Evolutionary conservation across 768 basidiomycete genomes (phyloP).

Genomic region (Hypholoma fasciculare): DNA sequence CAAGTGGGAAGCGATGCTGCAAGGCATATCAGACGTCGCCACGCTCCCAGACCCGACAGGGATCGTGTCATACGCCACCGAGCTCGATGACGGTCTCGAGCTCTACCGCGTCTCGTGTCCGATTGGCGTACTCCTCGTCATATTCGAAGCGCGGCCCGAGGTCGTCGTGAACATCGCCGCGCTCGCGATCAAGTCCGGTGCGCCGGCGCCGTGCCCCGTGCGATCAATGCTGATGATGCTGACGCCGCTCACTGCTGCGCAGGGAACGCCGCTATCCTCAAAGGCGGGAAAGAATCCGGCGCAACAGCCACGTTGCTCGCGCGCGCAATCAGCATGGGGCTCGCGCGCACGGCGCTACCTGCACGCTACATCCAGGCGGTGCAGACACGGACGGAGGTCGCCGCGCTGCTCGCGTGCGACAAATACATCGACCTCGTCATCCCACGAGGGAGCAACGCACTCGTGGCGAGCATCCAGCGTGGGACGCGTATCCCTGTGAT

Average conservation of each 20-base stretch:
- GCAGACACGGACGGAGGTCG: slow-evolving; percentile 89
- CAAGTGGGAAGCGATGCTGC: slow-evolving; percentile 95
- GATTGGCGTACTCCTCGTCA: slow-evolving; percentile 93
- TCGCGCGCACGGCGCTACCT: slow-evolving; percentile 73
- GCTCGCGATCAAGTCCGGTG: slow-evolving; percentile 95
- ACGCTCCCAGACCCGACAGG: slow-evolving; percentile 86
- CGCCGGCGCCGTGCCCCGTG: slow-evolving; percentile 17
- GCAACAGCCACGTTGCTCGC: slow-evolving; percentile 78
- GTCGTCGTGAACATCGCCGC: slow-evolving; percentile 97
- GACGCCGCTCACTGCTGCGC: not conserved
- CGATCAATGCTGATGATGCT: not conserved
- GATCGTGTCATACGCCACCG: slow-evolving; percentile 82
- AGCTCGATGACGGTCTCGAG: slow-evolving; percentile 84
- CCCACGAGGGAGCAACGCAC: slow-evolving; percentile 89
- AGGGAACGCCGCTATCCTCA: slow-evolving; percentile 97
- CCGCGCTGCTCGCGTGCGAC: slow-evolving; percentile 82
- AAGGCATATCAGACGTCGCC: slow-evolving; percentile 88
- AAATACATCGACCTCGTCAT: slow-evolving; percentile 96
- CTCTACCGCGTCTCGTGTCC: slow-evolving; percentile 95
- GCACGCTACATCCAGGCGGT: slow-evolving; percentile 87
- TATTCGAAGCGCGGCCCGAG: slow-evolving; percentile 97
- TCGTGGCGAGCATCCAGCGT: slow-evolving; percentile 88
- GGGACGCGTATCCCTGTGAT: slow-evolving; percentile 94
- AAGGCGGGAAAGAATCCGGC: slow-evolving; percentile 95
- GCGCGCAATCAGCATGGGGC: slow-evolving; percentile 74